A percentile compares a stretch with the other conserved stretches of the same genome.
Conservation (phyloP, 441 rosid species). For the Biscutella laevigata region DNA sequence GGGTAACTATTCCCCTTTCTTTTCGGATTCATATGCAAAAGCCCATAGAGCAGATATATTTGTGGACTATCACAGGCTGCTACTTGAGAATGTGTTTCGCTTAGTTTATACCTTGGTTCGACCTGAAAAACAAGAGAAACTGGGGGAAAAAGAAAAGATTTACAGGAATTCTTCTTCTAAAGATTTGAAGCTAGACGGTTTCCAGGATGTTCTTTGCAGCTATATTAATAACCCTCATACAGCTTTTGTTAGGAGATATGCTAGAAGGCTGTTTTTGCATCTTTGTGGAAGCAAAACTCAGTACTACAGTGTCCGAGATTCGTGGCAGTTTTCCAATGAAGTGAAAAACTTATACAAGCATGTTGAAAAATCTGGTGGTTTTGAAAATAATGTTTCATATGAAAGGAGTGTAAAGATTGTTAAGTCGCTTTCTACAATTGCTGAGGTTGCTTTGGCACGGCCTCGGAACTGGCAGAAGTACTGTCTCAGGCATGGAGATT, state of each 20-base stretch:
- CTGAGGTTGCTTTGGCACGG: conserved; percentile 91
- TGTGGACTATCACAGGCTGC: conserved; percentile 84
- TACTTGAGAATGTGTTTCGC: conserved; percentile 95
- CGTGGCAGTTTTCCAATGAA: conserved; percentile 98
- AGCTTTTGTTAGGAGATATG: conserved; percentile 92
- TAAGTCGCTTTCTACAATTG: conserved; percentile 89
- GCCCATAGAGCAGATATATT: conserved; percentile 88
- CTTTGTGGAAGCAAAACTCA: conserved; percentile 98
- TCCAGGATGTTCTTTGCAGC: conserved; percentile 98
- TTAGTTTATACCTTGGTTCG: conserved; percentile 87
- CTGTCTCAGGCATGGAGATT: conserved; percentile 86
- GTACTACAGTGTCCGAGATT: conserved; percentile 92
- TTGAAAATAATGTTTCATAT: conserved; percentile 75
- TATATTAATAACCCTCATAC: conserved; percentile 97
- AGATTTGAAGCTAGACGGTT: conserved; percentile 95
- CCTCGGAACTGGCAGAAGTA: conserved; percentile 99
- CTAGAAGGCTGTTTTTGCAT: conserved; percentile 97
- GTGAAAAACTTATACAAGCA: conserved; percentile 80
- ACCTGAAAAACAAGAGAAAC: conserved; percentile 97
- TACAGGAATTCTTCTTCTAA: conserved; percentile 53
- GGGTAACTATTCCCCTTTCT: conserved; percentile 95
- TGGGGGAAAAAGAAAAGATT: conserved; percentile 86
- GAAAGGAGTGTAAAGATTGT: conserved; percentile 98
- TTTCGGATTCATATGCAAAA: conserved; percentile 97
- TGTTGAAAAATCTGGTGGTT: conserved; percentile 92